Percentiles rank a stretch among this genome's conserved stretches.
These are phyloP conservation scores for Atkinsonella texensis DNA, from an alignment of 2,329 filamentous ascomycete genomes.

Conservation along the genomic window DNA sequence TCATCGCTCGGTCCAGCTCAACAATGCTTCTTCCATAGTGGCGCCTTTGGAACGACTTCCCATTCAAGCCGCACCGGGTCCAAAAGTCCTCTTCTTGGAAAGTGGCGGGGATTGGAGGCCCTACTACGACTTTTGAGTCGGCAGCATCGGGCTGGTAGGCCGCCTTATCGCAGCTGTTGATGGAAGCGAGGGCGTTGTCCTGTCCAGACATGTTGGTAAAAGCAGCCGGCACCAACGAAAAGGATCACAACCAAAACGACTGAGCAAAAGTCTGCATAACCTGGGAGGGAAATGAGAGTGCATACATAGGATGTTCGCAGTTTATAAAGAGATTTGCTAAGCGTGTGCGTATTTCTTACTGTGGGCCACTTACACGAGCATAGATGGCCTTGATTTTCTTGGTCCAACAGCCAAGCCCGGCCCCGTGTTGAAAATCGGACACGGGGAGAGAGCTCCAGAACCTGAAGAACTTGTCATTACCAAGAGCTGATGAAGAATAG, in stretches of 20 bases:
- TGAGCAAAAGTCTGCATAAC: too few relatives aligned
- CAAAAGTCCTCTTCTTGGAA: slow-evolving; percentile 18
- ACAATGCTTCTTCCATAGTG: slow-evolving; percentile 18
- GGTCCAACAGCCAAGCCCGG: not conserved
- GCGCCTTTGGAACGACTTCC: slow-evolving; percentile 23
- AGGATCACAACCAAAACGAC: too few relatives aligned
- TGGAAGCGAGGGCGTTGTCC: not conserved
- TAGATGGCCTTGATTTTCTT: not conserved
- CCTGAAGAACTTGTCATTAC: not conserved
- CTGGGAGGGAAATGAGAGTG: too few relatives aligned
- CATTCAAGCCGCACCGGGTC: slow-evolving; percentile 24
- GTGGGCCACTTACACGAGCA: not conserved
- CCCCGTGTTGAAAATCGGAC: not conserved
- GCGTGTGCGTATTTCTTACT: not conserved
- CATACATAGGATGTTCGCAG: not conserved
- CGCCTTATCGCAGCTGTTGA: slow-evolving; percentile 6
- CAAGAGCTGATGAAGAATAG: not conserved
- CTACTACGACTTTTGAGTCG: slow-evolving; percentile 5
- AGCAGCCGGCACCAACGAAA: too few relatives aligned
- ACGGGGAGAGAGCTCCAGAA: not conserved
- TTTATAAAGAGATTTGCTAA: not conserved
- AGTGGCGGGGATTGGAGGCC: slow-evolving; percentile 6
- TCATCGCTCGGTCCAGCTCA: slow-evolving; percentile 36
- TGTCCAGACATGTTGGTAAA: slow-evolving; percentile 1
- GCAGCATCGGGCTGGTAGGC: not conserved